Conservation (phyloP, 140 eudicot species). For the Ambrosia hybrid region DNA sequence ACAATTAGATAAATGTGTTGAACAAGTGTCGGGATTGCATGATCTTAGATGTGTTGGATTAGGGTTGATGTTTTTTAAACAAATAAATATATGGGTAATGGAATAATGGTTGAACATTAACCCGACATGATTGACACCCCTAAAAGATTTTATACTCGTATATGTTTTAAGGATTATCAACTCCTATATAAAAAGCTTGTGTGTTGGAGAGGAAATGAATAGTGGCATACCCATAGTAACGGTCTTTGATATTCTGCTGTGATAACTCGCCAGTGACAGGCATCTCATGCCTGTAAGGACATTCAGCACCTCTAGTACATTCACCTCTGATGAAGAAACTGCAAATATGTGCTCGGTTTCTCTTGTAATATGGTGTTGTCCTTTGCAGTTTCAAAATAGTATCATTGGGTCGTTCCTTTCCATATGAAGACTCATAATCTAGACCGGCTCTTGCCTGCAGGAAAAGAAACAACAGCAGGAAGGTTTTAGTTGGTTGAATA, state of each 20-base stretch:
- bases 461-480: slow-evolving; percentile 2
- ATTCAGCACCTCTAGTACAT: slow-evolving; percentile 89
- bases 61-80: background rate
- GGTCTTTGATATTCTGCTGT: slow-evolving; percentile 78
- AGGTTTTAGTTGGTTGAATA: background rate
- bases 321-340: slow-evolving; percentile 73
- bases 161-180: background rate
- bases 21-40: too few species aligned
- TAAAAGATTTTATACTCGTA: background rate
- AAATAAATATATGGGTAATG: too few species aligned
- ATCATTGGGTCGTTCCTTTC: slow-evolving; percentile 65
- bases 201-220: background rate
- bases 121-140: background rate
- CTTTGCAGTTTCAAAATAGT: slow-evolving; percentile 78
- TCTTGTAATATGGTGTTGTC: slow-evolving; percentile 73
- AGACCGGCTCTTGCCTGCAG: slow-evolving; percentile 71
- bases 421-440: slow-evolving; percentile 75
- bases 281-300: slow-evolving; percentile 93
- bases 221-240: slow-evolving; percentile 71
- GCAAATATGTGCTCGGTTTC: slow-evolving; percentile 80
- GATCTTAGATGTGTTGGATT: too few species aligned
- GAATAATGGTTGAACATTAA: too few species aligned
- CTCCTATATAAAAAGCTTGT: background rate
- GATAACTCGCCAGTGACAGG: slow-evolving; percentile 77
- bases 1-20: background rate